A percentile compares a stretch with the other conserved stretches of the same genome.
These are phyloP conservation scores for Termitomyces sp. DNA, from an alignment of 768 basidiomycete species.

Conservation along the genomic window DNA sequence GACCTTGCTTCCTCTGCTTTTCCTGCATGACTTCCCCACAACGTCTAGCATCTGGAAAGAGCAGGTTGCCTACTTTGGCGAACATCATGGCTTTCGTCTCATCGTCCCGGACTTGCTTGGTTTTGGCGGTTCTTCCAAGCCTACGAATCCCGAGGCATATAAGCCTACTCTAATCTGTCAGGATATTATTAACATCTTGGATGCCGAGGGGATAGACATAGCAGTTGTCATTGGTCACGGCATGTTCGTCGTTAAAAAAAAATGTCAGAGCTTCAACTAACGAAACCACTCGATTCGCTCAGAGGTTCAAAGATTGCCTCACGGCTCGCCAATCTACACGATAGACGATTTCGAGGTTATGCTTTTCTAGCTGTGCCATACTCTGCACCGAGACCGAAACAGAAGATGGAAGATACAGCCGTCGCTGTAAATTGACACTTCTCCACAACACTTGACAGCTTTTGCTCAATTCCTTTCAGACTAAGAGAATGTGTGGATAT, in stretches of 20 bases:
- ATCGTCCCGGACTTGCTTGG: constrained; percentile 47
- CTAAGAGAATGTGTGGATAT: constrained; percentile 28
- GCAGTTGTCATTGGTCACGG: constrained; percentile 40
- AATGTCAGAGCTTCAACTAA: neutral
- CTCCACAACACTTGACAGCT: neutral
- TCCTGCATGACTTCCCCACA: constrained; percentile 44
- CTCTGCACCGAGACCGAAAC: constrained; percentile 23
- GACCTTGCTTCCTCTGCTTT: constrained; percentile 29
- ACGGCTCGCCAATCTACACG: constrained; percentile 31
- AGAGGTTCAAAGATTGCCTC: constrained; percentile 34
- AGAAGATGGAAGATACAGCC: constrained; percentile 19
- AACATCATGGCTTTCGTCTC: constrained; percentile 33
- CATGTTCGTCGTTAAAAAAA: constrained; percentile 11
- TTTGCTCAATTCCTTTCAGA: constrained; percentile 10
- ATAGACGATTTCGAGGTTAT: constrained; percentile 31
- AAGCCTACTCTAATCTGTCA: constrained; percentile 28
- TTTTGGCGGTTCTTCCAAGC: constrained; percentile 44
- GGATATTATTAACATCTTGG: constrained; percentile 37
- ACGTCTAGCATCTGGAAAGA: constrained; percentile 33
- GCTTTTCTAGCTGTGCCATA: constrained; percentile 34
- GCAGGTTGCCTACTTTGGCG: constrained; percentile 32
- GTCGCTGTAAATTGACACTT: constrained; percentile 12
- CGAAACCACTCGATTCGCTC: neutral
- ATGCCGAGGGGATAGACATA: constrained; percentile 26
- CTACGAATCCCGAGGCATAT: constrained; percentile 32